Conservation (phyloP, 164 flowering plant genomes). For the Taxillus chinensis region DNA sequence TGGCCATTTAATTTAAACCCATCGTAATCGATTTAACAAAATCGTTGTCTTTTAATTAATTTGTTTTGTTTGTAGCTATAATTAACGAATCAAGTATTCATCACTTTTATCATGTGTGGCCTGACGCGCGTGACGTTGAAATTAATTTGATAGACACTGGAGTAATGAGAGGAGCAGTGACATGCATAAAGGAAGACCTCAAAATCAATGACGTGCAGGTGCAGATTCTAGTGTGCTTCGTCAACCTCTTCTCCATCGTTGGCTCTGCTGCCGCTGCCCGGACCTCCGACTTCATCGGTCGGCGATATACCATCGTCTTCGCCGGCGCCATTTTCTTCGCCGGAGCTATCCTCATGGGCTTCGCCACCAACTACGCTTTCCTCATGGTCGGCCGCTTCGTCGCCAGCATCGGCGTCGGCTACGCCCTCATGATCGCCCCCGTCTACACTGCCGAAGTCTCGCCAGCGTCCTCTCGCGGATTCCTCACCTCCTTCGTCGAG, state of each 20-base stretch:
- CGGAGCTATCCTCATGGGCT: constrained; percentile 11
- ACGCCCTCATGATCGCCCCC: constrained; percentile 13
- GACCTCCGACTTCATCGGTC: constrained; percentile 11
- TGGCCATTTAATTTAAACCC: no score
- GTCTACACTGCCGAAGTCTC: constrained; percentile 13
- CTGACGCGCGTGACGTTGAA: no score
- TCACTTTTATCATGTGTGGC: no score
- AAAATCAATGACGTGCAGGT: constrained; percentile 8
- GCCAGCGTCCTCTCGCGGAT: constrained; percentile 10
- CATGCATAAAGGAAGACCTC: constrained; percentile 9
- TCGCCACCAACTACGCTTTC: constrained; percentile 5
- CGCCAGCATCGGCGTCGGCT: constrained; percentile 12
- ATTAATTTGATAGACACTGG: constrained; percentile 13
- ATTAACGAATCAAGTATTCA: no score
- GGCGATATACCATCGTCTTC: constrained; percentile 10
- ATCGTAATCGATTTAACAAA: not conserved
- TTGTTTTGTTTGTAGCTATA: no score
- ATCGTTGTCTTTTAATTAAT: no score
- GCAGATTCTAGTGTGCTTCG: constrained; percentile 7
- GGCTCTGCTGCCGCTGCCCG: constrained; percentile 11
- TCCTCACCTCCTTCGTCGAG: constrained; percentile 13
- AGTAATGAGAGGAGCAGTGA: constrained; percentile 12
- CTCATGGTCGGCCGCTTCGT: constrained; percentile 10
- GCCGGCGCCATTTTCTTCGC: constrained; percentile 7
- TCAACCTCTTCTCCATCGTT: constrained; percentile 4